Percentiles rank a stretch among this genome's conserved stretches.
Evolutionary conservation across 768 basidiomycete species (phyloP).

Genomic region (Neoboletus subvelutipes): DNA sequence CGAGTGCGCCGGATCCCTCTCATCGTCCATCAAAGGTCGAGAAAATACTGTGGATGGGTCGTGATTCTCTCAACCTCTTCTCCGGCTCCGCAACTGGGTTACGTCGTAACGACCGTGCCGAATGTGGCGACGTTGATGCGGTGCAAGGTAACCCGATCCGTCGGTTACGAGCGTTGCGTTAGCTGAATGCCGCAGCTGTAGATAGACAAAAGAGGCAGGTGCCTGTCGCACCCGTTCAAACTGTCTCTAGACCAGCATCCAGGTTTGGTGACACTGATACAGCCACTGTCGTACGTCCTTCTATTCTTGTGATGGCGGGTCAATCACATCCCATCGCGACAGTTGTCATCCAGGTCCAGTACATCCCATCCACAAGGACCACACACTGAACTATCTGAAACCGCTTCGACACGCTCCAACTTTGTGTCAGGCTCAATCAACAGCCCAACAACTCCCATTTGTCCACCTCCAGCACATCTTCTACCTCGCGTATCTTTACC

Average conservation of each 20-base stretch:
- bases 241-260: conserved; percentile 12
- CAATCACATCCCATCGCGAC: conserved; percentile 17
- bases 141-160: conserved; percentile 24
- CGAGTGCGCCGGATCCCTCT: conserved; percentile 4
- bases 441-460: conserved; percentile 41
- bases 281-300: conserved; percentile 21
- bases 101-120: conserved; percentile 18
- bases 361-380: conserved; percentile 18
- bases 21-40: conserved; percentile 33
- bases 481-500: conserved; percentile 26
- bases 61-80: conserved; percentile 31
- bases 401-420: conserved; percentile 25
- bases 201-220: conserved; percentile 18
- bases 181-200: conserved; percentile 9
- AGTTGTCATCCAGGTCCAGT: conserved; percentile 16
- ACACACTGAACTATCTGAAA: conserved; percentile 2
- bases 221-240: conserved; percentile 1
- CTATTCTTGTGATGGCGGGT: not conserved
- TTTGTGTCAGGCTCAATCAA: conserved; percentile 30
- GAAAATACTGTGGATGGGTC: conserved; percentile 33
- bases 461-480: conserved; percentile 39
- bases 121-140: conserved; percentile 17
- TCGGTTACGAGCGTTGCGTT: not conserved
- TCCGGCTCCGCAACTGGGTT: conserved; percentile 13
- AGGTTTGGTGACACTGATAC: conserved; percentile 22